A percentile compares a stretch with the other conserved stretches of the same genome.
phyloP scores from a whole-genome alignment of 352 stramenopile species.

The Globisporangium paroecandrum region DNA sequence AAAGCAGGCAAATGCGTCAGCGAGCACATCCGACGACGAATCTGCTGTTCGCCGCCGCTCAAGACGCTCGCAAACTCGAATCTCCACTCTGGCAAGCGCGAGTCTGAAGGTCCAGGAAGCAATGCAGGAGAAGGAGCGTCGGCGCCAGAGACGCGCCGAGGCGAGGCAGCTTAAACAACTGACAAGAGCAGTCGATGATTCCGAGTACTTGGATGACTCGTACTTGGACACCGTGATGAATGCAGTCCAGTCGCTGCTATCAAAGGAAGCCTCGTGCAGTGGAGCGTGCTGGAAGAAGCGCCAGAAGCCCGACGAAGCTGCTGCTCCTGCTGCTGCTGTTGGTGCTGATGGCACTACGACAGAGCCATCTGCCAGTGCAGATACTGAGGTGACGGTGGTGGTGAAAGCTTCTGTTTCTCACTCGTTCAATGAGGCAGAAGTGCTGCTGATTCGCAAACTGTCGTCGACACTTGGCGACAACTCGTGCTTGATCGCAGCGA shows the following conservation, averaged over 20 bases:
- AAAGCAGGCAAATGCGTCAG: conserved; percentile 20
- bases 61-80: conserved; percentile 54
- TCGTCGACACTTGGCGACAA: conserved; percentile 34
- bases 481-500: conserved; percentile 38
- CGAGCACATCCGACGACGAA: conserved; percentile 25
- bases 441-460: conserved; percentile 54
- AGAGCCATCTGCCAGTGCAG: neutral
- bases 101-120: conserved; percentile 60
- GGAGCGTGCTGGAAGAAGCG: conserved; percentile 37
- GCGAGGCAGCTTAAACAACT: conserved; percentile 37
- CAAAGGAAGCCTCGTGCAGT: conserved; percentile 27
- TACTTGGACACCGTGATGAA: conserved; percentile 36
- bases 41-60: conserved; percentile 39
- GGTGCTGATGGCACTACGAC: neutral
- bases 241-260: conserved; percentile 21
- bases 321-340: neutral
- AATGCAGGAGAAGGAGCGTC: conserved; percentile 47
- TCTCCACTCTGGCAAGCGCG: conserved; percentile 55
- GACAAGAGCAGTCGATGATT: conserved; percentile 43
- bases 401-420: neutral
- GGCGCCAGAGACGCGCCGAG: conserved; percentile 14
- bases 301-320: neutral
- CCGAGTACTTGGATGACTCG: conserved; percentile 71
- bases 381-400: neutral
- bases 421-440: conserved; percentile 28